Conservation (phyloP, 768 basidiomycete species). For the Dendrothele bispora region DNA sequence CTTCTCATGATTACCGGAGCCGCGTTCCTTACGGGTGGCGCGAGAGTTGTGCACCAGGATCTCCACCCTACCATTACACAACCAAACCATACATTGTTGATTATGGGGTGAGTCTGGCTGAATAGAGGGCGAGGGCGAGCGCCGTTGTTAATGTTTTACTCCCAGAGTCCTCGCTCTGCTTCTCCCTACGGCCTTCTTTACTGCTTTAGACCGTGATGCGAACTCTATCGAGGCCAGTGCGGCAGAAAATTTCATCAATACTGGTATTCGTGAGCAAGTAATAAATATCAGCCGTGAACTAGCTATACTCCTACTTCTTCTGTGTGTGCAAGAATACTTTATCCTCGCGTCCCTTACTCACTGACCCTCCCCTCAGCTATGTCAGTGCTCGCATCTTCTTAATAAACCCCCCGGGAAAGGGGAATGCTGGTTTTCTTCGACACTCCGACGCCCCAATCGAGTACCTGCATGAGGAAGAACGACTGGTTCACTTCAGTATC, state of each 20-base stretch:
- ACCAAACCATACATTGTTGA: constrained; percentile 69
- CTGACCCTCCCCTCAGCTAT: constrained; percentile 40
- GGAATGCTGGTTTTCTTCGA: constrained; percentile 41
- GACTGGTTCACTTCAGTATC: constrained; percentile 55
- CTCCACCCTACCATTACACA: constrained; percentile 64
- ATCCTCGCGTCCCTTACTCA: not conserved
- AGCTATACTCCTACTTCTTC: constrained; percentile 57
- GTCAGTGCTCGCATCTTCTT: constrained; percentile 66
- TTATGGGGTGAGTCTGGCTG: constrained; percentile 51
- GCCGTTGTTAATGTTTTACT: not conserved
- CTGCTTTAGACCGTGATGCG: not conserved
- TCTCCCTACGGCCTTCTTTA: constrained; percentile 3
- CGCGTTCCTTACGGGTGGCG: constrained; percentile 69
- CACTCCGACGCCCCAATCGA: constrained; percentile 45
- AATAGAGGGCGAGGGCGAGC: no score
- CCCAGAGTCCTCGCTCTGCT: constrained; percentile 4
- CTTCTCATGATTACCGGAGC: constrained; percentile 69
- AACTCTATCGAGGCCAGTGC: not conserved
- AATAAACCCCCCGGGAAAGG: constrained; percentile 68
- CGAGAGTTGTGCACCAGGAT: constrained; percentile 62
- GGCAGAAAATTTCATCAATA: not conserved
- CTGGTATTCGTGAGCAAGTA: constrained; percentile 43
- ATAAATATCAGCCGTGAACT: constrained; percentile 67
- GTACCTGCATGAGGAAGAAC: constrained; percentile 40
- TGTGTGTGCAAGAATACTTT: constrained; percentile 38